A percentile compares a stretch with the other conserved stretches of the same genome.
These are phyloP conservation scores for Solanum piurae DNA, from an alignment of 257 asterid genomes.

Conservation along the genomic window DNA sequence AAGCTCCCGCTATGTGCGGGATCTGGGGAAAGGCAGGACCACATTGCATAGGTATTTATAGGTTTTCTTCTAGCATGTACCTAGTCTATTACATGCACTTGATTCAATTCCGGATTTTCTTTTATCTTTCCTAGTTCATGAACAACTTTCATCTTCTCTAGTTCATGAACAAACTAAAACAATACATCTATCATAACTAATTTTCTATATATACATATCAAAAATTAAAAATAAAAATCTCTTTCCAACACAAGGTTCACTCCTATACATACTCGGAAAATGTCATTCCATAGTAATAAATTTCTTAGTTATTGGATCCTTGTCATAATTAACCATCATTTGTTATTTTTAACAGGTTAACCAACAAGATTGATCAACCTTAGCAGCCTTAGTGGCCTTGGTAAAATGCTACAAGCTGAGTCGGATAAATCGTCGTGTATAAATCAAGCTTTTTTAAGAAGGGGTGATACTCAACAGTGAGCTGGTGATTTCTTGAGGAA, in stretches of 20 bases:
- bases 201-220: not conserved
- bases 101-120: not conserved
- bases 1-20: not conserved
- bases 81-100: not conserved
- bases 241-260: not conserved
- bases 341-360: not conserved
- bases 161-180: not conserved
- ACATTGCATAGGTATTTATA: not conserved
- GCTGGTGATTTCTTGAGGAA: not conserved
- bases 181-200: not conserved
- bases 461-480: not conserved
- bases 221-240: not conserved
- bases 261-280: not conserved
- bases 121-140: not conserved
- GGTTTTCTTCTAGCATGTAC: not conserved
- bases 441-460: not conserved
- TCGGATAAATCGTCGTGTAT: not conserved
- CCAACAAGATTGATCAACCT: not conserved
- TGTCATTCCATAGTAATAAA: not conserved
- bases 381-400: not conserved
- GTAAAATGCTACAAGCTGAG: conserved; percentile 16
- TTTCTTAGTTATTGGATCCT: not conserved
- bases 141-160: not conserved
- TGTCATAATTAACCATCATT: not conserved
- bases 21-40: not conserved